Base-by-base conservation (phyloP, 345 rosid species). In the Syzygium aqueum region DNA sequence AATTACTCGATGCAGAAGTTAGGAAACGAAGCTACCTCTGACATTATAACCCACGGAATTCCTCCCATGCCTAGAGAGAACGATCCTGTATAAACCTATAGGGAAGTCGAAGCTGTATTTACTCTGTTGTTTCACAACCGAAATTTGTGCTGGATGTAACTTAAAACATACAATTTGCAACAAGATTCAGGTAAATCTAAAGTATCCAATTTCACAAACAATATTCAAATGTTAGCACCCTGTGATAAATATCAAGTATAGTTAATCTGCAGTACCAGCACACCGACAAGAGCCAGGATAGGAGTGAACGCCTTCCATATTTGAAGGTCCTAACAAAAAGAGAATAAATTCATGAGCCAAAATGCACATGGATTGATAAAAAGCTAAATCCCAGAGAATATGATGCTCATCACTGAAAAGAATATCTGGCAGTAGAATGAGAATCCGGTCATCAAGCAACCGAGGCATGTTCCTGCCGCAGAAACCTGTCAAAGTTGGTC, bases 41-140 rank as follows among this genome's bases (percentile, higher is more conserved):
- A 94, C 92, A 96, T 94, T 87, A 96, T 94, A 56, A 93, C 93
- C 97, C 96, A 95, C 15, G 98, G 96, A 80, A 96, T 92, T 85
- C 95, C 95, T 91, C 95, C 95, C 90, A 95, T 94, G 87, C 96
- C 98, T 27, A 96, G 61, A 28, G 96, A 90, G 85, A 92, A 91
- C 8, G 94, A 92, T 85, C 90, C 93, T 2, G 91, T 87, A 82
- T 84, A 91, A 33, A 92, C 49, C 82, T 73, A 25, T 37, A 1
- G 82, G 49, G 2, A 73, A 73, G 82, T 73, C 14, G 21, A 73
- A 73, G 49, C 82, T 6, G 7, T 37, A 33, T 19, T 37, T 73
- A 73, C 27, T 73, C 49, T 37, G 80, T 37, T 4, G 49, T 11
- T 33, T 73, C 82, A 33, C 14, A 37, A 37, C 82, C 27, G 3